phyloP scores from a whole-genome alignment of 352 stramenopile genomes.

The Globisporangium camurandrum region DNA sequence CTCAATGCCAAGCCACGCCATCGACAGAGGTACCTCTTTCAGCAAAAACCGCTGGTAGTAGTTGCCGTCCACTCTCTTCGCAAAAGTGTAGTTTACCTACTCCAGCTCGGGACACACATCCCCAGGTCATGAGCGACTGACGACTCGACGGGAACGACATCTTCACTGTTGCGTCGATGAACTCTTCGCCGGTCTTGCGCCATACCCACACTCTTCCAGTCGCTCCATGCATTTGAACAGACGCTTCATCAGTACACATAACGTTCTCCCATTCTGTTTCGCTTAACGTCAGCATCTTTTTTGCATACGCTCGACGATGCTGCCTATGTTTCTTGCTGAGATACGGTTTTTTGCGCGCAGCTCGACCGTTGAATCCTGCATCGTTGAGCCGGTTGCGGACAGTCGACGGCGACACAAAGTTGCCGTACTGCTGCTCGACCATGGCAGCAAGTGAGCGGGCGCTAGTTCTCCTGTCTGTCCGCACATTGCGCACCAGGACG shows the following conservation, averaged over 20 bases:
- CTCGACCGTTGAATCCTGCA: neutral
- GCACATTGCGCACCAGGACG: neutral
- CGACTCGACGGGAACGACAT: neutral
- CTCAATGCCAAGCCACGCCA: neutral
- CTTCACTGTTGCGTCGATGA: neutral
- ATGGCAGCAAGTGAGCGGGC: neutral
- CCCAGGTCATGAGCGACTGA: slow-evolving; percentile 3
- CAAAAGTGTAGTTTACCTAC: neutral
- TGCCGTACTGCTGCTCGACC: slow-evolving; percentile 1
- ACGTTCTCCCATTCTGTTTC: neutral
- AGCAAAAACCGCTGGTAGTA: neutral
- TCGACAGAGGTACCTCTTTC: slow-evolving; percentile 1
- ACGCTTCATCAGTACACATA: neutral
- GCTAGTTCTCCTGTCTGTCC: neutral
- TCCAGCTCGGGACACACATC: neutral
- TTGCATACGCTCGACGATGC: neutral
- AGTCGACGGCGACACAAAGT: neutral
- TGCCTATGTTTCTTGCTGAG: neutral
- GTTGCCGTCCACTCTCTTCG: neutral
- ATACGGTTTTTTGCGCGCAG: neutral
- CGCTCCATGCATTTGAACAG: neutral
- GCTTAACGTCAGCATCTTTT: slow-evolving; percentile 1
- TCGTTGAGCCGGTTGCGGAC: neutral
- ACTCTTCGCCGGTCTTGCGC: neutral
- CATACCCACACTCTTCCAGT: slow-evolving; percentile 1